Evolutionary conservation across 108 stramenopile species (phyloP).

Genomic region (Nitzschia sp.): DNA sequence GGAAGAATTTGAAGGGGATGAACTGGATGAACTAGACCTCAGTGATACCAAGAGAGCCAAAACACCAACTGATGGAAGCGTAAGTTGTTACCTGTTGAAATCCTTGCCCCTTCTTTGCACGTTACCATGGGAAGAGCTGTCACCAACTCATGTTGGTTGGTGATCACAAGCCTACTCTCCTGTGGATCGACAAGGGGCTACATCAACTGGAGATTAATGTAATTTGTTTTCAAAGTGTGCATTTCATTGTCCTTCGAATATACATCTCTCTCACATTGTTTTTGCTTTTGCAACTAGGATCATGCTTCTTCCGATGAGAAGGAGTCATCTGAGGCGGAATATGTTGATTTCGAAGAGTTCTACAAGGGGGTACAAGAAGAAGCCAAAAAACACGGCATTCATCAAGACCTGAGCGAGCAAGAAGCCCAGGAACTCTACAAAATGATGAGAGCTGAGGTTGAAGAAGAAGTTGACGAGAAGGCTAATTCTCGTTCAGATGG

Average conservation of each 20-base stretch:
- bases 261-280: background rate
- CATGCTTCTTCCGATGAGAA: too few relatives aligned
- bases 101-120: slow-evolving; percentile 21
- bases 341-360: slow-evolving; percentile 41
- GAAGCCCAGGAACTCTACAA: slow-evolving; percentile 56
- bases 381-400: slow-evolving; percentile 38
- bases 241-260: background rate
- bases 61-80: slow-evolving; percentile 6
- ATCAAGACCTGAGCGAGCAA: slow-evolving; percentile 48
- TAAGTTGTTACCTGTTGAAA: background rate
- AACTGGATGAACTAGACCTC: slow-evolving; percentile 1
- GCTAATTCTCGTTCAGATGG: background rate
- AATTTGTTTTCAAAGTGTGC: background rate
- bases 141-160: background rate
- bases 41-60: background rate
- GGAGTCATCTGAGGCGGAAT: background rate
- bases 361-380: slow-evolving; percentile 47
- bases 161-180: slow-evolving; percentile 1
- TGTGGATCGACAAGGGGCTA: slow-evolving; percentile 33
- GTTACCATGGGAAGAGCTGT: slow-evolving; percentile 22
- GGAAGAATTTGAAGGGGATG: slow-evolving; percentile 8
- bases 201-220: background rate
- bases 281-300: too few relatives aligned
- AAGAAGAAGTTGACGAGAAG: background rate
- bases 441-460: slow-evolving; percentile 39